These are phyloP conservation scores for Nyssa sinensis DNA, from an alignment of 148 eudicot genomes.

Conservation along the genomic window DNA sequence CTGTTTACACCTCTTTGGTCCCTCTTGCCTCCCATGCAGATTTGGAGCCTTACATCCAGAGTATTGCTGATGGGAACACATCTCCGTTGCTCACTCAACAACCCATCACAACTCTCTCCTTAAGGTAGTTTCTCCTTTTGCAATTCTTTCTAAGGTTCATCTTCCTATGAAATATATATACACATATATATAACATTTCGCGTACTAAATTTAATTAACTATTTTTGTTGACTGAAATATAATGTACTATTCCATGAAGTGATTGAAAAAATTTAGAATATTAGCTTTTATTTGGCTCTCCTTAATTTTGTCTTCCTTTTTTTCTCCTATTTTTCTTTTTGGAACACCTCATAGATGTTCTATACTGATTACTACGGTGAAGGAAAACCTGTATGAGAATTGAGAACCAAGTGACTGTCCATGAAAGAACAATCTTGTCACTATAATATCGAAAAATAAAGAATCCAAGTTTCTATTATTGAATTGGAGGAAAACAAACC, in stretches of 20 bases:
- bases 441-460: neutral
- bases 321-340: neutral
- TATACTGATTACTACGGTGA: too few species aligned
- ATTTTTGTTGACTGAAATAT: too few species aligned
- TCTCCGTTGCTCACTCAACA: constrained; percentile 58
- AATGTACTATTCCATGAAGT: too few species aligned
- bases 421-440: neutral
- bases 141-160: neutral
- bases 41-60: constrained; percentile 65
- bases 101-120: constrained; percentile 61
- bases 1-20: constrained; percentile 47
- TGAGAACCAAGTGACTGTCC: neutral
- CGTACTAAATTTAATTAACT: too few species aligned
- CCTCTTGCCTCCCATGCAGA: constrained; percentile 69
- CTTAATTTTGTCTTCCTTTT: neutral
- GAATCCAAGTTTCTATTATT: neutral
- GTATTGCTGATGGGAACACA: constrained; percentile 62
- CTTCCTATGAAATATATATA: neutral
- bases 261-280: too few species aligned
- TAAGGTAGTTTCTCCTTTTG: constrained; percentile 33
- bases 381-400: neutral
- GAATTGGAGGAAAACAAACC: neutral
- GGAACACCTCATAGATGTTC: too few species aligned
- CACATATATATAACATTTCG: neutral
- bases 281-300: neutral